Base-by-base conservation (phyloP, 2,329 filamentous ascomycete genomes). In the Lecanosticta acicola region DNA sequence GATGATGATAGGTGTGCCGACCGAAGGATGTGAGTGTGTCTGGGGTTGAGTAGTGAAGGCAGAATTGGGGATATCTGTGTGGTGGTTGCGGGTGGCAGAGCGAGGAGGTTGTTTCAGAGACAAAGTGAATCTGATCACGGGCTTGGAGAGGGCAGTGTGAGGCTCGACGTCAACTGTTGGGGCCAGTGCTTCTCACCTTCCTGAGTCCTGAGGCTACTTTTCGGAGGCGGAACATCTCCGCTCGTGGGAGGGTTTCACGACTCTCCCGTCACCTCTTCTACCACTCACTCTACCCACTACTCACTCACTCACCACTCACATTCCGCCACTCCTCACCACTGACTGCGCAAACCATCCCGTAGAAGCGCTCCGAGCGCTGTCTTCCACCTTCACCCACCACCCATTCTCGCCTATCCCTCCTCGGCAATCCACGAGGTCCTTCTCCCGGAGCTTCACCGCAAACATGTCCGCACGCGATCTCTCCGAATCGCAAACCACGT, bases 401-500 rank as follows among this genome's bases (percentile, higher is more conserved):
- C 10, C 14, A 26, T 17, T 29, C 13, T 26, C 4, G 39, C 34
- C 41, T 17, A 44, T 44, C 32, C n/a, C n/a, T 37, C 41, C 32
- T 26, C 39, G 3, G 26, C 16, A 17, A 19, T 17, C 19, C 16
- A 18, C 21, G 11, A 29, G 24, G n/a, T n/a, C n/a, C 24, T 11
- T 11, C 5, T 29, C 24, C 24, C 24, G 11, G 7, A 29, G 24
- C 24, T 29, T 29, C 24, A 29, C 24, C 24, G 24, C 34, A 21
- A 59, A 48, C 48, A 84, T 82, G 80, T 69, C 78, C 39, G 73
- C 73, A 39, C 48, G 35, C 53, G 49, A 57, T 41, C 77, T 89
- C 62, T 76, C 82, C 66, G 81, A 84, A 66, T 88, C 84, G 46
- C 80, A 81, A 68, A 75, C 88, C 62, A 90, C 85, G 43, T 85